Evolutionary conservation across 2,329 filamentous ascomycete genomes (phyloP).

Genomic region (Emydomyces testavorans): DNA sequence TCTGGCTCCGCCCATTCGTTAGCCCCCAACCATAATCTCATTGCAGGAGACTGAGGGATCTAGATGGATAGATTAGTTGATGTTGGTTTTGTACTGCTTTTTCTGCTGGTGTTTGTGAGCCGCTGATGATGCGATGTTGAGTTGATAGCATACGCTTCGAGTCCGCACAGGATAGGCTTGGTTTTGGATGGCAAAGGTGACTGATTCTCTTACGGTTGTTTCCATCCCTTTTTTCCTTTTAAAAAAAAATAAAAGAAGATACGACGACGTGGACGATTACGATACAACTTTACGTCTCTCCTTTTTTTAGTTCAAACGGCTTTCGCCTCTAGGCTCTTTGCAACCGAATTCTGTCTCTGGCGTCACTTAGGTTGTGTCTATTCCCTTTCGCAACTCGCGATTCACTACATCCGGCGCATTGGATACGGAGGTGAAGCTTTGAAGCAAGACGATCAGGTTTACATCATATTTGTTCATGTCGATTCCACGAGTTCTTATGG

Average conservation of each 20-base stretch:
- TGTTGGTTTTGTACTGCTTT: not conserved
- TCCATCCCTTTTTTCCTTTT: too few species aligned
- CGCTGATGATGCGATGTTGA: not conserved
- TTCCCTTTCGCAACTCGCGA: constrained; percentile 8
- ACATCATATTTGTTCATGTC: too few species aligned
- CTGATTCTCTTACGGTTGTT: not conserved
- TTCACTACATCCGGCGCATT: too few species aligned
- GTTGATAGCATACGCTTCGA: not conserved
- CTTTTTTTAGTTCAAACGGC: constrained; percentile 24
- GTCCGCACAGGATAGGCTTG: not conserved
- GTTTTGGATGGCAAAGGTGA: not conserved
- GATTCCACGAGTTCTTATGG: too few species aligned
- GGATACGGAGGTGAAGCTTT: too few species aligned
- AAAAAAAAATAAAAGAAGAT: too few species aligned
- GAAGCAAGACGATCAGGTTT: too few species aligned
- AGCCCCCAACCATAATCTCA: not conserved
- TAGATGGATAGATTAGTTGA: constrained; percentile 12
- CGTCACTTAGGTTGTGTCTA: not conserved
- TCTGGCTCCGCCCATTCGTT: not conserved
- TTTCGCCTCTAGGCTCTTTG: constrained; percentile 15
- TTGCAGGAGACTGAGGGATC: not conserved
- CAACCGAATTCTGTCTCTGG: constrained; percentile 3
- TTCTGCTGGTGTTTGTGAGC: constrained; percentile 3
- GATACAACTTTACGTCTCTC: constrained; percentile 22
- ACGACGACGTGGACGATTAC: constrained; percentile 13